These are phyloP conservation scores for Waltiozyma sp. DNA, from an alignment of 1,139 yeast genomes.

Conservation along the genomic window DNA sequence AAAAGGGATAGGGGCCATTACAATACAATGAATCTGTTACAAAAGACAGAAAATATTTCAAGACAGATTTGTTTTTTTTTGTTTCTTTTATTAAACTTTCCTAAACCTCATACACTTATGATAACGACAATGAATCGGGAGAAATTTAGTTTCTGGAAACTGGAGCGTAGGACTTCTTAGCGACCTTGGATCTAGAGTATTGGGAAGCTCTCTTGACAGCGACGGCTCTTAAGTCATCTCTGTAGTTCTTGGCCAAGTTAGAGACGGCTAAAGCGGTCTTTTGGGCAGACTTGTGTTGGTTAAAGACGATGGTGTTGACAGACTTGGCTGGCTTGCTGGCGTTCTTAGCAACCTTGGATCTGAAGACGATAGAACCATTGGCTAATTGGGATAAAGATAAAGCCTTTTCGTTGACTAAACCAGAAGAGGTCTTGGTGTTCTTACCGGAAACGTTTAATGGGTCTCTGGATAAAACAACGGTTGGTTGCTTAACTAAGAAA, in stretches of 20 bases:
- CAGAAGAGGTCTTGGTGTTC: conserved; percentile 34
- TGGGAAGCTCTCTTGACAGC: conserved; percentile 36
- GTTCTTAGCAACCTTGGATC: conserved; percentile 30
- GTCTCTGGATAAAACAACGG: conserved; percentile 33
- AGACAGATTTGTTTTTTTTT: neutral
- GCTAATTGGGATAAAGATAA: conserved; percentile 28
- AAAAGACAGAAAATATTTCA: neutral
- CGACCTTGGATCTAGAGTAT: conserved; percentile 27
- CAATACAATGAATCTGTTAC: too few species aligned
- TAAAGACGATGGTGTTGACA: conserved; percentile 27
- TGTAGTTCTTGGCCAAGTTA: conserved; percentile 34
- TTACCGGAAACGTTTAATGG: conserved; percentile 36
- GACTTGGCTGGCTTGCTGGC: conserved; percentile 32
- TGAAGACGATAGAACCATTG: conserved; percentile 29
- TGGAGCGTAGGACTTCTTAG: conserved; percentile 25
- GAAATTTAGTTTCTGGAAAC: conserved; percentile 11
- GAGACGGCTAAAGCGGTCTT: conserved; percentile 33
- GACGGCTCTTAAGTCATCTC: conserved; percentile 33
- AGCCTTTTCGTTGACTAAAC: conserved; percentile 37
- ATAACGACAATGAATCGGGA: neutral
- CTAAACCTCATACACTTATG: neutral
- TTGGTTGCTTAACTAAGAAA: conserved; percentile 37
- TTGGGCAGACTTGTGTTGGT: conserved; percentile 31
- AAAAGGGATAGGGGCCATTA: too few species aligned
- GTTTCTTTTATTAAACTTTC: neutral